These are phyloP conservation scores for Pichia californica DNA, from an alignment of 805 yeast genomes.

Conservation along the genomic window DNA sequence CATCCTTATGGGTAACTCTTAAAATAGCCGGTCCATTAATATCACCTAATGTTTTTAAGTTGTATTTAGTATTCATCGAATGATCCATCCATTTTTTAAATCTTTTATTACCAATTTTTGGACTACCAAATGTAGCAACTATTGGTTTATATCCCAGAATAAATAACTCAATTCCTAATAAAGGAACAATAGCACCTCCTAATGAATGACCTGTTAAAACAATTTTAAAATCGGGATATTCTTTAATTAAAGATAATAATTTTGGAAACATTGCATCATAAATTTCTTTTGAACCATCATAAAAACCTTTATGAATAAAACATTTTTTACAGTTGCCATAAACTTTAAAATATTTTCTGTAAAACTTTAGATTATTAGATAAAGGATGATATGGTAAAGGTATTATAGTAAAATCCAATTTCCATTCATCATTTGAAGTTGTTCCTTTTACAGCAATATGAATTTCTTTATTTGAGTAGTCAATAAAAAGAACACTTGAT, in stretches of 20 bases:
- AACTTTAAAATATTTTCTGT: conserved; percentile 10
- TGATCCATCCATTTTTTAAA: conserved; percentile 51
- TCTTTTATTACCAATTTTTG: conserved; percentile 52
- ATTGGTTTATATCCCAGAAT: conserved; percentile 47
- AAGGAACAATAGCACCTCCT: conserved; percentile 55
- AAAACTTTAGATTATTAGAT: conserved; percentile 12
- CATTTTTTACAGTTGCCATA: conserved; percentile 41
- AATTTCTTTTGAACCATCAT: conserved; percentile 38
- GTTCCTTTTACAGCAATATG: conserved; percentile 60
- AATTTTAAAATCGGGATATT: conserved; percentile 43
- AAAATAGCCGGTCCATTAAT: conserved; percentile 33
- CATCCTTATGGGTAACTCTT: conserved; percentile 53
- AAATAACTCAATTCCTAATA: conserved; percentile 57
- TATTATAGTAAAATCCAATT: conserved; percentile 45
- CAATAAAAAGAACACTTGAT: conserved; percentile 49
- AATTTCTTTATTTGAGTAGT: conserved; percentile 37
- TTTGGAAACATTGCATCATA: conserved; percentile 32
- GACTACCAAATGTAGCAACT: conserved; percentile 56
- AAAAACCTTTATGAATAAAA: conserved; percentile 60
- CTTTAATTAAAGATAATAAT: conserved; percentile 29
- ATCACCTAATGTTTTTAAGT: conserved; percentile 1
- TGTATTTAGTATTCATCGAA: conserved; percentile 44
- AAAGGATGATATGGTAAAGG: conserved; percentile 37
- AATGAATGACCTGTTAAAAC: conserved; percentile 68
- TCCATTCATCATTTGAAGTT: conserved; percentile 53